Evolutionary conservation across 2,329 filamentous ascomycete genomes (phyloP).

Genomic region (Aspergillus amoenus): DNA sequence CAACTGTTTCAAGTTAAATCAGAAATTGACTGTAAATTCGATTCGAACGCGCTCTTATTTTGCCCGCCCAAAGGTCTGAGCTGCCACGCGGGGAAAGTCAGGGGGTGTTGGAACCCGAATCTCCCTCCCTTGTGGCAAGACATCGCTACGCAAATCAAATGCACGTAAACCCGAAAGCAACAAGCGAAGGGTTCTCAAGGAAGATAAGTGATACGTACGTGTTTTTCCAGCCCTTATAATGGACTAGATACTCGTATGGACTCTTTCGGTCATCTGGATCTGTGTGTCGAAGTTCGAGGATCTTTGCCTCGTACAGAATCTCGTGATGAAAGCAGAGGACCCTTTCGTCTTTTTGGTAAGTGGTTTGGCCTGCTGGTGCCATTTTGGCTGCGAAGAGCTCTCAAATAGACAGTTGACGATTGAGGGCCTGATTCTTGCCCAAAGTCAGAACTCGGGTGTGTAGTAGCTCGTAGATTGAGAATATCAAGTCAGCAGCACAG

Average conservation of each 20-base stretch:
- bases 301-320: slow-evolving; percentile 95
- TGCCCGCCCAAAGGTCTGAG: not conserved
- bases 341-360: slow-evolving; percentile 75
- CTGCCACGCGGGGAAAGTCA: slow-evolving; percentile 1
- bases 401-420: not conserved
- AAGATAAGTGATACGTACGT: slow-evolving; percentile 58
- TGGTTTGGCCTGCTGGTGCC: slow-evolving; percentile 55
- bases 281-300: slow-evolving; percentile 71
- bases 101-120: not conserved
- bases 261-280: slow-evolving; percentile 67
- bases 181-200: not conserved
- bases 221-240: slow-evolving; percentile 99
- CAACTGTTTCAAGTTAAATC: slow-evolving; percentile 55
- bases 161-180: not conserved
- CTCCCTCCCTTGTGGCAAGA: not conserved
- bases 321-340: slow-evolving; percentile 97
- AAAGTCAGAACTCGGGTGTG: not conserved
- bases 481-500: not conserved
- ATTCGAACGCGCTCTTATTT: not conserved
- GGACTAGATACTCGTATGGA: slow-evolving; percentile 83
- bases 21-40: slow-evolving; percentile 14
- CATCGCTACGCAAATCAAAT: not conserved
- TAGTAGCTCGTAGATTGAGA: not conserved
- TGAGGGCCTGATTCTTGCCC: not conserved
- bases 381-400: slow-evolving; percentile 46